These are phyloP conservation scores for Ottelia alismoides DNA, from an alignment of 106 monocot species.

Conservation along the genomic window DNA sequence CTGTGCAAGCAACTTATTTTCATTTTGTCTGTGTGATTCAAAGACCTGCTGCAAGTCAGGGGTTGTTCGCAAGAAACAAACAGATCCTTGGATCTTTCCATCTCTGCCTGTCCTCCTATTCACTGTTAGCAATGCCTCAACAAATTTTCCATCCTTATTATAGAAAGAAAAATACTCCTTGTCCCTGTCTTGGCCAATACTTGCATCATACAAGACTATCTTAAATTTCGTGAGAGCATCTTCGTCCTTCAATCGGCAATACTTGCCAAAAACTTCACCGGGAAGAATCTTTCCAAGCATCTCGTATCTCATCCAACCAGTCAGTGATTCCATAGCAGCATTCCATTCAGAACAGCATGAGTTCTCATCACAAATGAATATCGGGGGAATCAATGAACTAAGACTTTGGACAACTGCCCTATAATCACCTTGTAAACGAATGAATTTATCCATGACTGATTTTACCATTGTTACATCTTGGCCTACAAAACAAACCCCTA, in stretches of 20 bases:
- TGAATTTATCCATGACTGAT: slow-evolving; percentile 54
- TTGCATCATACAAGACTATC: slow-evolving; percentile 41
- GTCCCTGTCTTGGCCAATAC: slow-evolving; percentile 39
- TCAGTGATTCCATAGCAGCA: slow-evolving; percentile 45
- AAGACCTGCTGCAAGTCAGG: slow-evolving; percentile 54
- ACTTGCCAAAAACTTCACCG: slow-evolving; percentile 51
- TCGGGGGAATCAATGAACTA: slow-evolving; percentile 51
- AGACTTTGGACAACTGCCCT: slow-evolving; percentile 40
- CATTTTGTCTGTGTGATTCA: slow-evolving; percentile 39
- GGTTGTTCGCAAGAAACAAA: slow-evolving; percentile 64
- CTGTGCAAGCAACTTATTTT: slow-evolving; percentile 39
- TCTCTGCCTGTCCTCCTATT: slow-evolving; percentile 41
- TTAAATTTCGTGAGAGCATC: slow-evolving; percentile 46
- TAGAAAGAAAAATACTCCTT: slow-evolving; percentile 44
- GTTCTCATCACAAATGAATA: slow-evolving; percentile 46
- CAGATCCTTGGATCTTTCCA: slow-evolving; percentile 43
- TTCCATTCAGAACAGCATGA: slow-evolving; percentile 62
- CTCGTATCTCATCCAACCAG: slow-evolving; percentile 42
- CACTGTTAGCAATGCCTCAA: slow-evolving; percentile 43
- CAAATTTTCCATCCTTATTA: slow-evolving; percentile 32
- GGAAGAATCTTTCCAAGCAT: slow-evolving; percentile 35
- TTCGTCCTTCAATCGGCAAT: slow-evolving; percentile 43
- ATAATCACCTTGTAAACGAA: slow-evolving; percentile 59
- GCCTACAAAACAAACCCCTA: slow-evolving; percentile 57
- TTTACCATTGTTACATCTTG: slow-evolving; percentile 63